phyloP scores from a whole-genome alignment of 2,329 filamentous ascomycete species.

The Endoconidiophora laricicola region DNA sequence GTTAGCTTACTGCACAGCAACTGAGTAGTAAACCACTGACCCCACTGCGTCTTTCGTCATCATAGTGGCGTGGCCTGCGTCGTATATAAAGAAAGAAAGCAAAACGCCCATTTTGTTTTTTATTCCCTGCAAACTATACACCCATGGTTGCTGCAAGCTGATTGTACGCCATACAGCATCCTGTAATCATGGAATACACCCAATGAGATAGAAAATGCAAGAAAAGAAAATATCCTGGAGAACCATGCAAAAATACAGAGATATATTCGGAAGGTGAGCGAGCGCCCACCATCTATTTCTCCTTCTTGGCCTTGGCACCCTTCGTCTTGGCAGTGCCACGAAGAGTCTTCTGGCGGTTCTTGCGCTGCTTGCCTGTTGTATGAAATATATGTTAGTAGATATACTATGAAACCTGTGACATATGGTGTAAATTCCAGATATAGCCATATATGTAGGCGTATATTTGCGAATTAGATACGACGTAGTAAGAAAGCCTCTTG shows the following conservation, averaged over 20 bases:
- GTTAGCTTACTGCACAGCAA: too few relatives aligned
- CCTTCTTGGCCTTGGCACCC: slow-evolving; percentile 89
- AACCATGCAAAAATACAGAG: slow-evolving; percentile 1
- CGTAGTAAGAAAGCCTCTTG: slow-evolving; percentile 11
- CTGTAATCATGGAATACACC: too few relatives aligned
- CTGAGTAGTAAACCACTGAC: too few relatives aligned
- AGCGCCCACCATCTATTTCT: slow-evolving; percentile 46
- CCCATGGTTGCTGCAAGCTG: too few relatives aligned
- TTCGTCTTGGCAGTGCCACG: slow-evolving; percentile 97
- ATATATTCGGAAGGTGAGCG: slow-evolving; percentile 5
- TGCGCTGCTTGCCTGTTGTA: slow-evolving; percentile 91
- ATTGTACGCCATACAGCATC: too few relatives aligned
- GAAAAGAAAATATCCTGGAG: background rate
- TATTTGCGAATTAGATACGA: background rate
- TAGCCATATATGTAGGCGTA: background rate
- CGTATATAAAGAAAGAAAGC: too few relatives aligned
- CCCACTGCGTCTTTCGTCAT: too few relatives aligned
- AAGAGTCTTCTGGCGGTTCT: slow-evolving; percentile 99
- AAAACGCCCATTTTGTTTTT: too few relatives aligned
- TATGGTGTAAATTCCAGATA: background rate
- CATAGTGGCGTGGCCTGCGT: too few relatives aligned
- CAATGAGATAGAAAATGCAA: background rate
- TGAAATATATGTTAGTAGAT: slow-evolving; percentile 1
- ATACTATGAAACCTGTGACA: background rate
- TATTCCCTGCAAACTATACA: too few relatives aligned